Evolutionary conservation across 768 basidiomycete species (phyloP).

Genomic region (Jaapia argillacea): DNA sequence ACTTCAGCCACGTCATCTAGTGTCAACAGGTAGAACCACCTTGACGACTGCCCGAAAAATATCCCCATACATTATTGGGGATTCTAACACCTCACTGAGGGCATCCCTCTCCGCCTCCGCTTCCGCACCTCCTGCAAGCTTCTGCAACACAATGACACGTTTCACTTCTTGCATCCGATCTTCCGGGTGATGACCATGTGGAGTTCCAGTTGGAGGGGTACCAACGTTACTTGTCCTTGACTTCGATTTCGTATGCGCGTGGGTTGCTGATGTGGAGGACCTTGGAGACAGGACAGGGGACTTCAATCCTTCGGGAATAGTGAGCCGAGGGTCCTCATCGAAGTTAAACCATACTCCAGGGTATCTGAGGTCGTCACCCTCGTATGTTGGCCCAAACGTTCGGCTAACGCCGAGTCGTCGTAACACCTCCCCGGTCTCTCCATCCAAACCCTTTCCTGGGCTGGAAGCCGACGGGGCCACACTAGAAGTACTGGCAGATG

Average conservation of each 20-base stretch:
- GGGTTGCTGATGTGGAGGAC: background rate
- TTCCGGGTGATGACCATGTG: slow-evolving; percentile 31
- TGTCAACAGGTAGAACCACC: slow-evolving; percentile 26
- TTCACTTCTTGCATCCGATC: slow-evolving; percentile 71
- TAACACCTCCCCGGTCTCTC: too few relatives aligned
- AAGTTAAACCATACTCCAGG: slow-evolving; percentile 82
- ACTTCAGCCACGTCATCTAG: too few relatives aligned
- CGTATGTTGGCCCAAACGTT: slow-evolving; percentile 78
- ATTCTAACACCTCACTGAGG: slow-evolving; percentile 63
- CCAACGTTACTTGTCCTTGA: background rate
- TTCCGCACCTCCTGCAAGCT: slow-evolving; percentile 42
- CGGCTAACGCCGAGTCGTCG: slow-evolving; percentile 56
- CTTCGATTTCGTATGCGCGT: background rate
- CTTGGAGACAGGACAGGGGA: slow-evolving; percentile 11
- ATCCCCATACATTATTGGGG: slow-evolving; percentile 62
- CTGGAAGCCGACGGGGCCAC: too few relatives aligned
- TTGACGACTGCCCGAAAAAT: slow-evolving; percentile 58
- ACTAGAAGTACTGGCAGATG: too few relatives aligned
- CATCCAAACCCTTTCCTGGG: too few relatives aligned
- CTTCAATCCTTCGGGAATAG: slow-evolving; percentile 43
- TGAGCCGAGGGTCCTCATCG: slow-evolving; percentile 46
- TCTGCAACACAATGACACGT: slow-evolving; percentile 64
- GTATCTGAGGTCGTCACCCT: slow-evolving; percentile 66
- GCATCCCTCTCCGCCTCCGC: slow-evolving; percentile 46
- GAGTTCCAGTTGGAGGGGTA: too few relatives aligned